Base-by-base conservation (phyloP, 2,329 filamentous ascomycete genomes). In the Leptographium flavum region DNA sequence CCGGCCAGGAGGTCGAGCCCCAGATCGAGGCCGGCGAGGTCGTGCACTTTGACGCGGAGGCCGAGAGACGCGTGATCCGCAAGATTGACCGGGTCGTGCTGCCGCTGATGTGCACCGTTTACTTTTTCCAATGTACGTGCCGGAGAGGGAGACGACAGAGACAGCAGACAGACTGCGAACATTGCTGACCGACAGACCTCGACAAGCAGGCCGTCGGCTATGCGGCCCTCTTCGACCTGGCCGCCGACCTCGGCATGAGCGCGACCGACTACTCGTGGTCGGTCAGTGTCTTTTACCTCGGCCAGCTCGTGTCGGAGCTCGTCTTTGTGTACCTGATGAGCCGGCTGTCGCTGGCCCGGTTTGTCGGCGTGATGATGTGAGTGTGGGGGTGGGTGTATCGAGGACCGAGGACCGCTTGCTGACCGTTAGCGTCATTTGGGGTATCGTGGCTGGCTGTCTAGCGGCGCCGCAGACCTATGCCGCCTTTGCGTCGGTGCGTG, bases 301-400 rank as follows among this genome's bases (percentile, higher is more conserved):
- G 35, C 7, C 65, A 69, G 49, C 57, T 69, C 9, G 62, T 68
- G 3, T 62, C 68, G 0, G 68, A 71, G 48, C 70, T 65, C 46
- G 69, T 69, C 1, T 68, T 67, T 47, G 68, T 69, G 41, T 72
- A 71, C 50, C 55, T 73, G 11, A 73, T 73, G 68, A 66, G 61
- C 30, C 58, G 63, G 5, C 58, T 73, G 4, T 67, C 62, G 9
- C 52, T 74, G n/a, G 65, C 67, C 31, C 68, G 67, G 46, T 70
- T 71, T 47, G 68, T 73, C 5, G 69, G 68, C 14, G 55, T 55
- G 2, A 70, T 66, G 0, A 60, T 19, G 4, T 8, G 27, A 3
- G 31, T 27, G 9, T 1, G 62, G 64, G 2, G 7, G 11, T 25
- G 21, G 35, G 4, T 6, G 21, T 15, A 14, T 13, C 15, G 17